Evolutionary conservation across 441 rosid species (phyloP), one percentile per base, ranked within the genome.

Genomic region (Populus hybrid): DNA sequence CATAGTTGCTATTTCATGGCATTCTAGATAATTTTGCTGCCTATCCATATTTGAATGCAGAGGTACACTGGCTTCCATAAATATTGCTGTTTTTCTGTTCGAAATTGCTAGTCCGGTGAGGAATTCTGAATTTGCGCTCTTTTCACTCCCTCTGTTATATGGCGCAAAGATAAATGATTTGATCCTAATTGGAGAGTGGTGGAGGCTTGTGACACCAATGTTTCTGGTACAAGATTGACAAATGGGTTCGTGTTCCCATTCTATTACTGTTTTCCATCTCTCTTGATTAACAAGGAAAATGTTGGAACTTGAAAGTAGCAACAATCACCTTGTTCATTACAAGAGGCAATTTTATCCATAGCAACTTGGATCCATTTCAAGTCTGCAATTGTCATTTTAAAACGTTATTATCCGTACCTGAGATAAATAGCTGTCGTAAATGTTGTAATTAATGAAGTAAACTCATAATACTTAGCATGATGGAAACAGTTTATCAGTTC

Each of bases 181-280:
- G 82, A 91, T 94, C 87, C 76, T 94, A 63, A 85, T 87, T 42
- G 97, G 98, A 70, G 94, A 94, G 82, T 94, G 98, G 98, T 94
- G 98, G 98, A 89, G 97, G 85, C 95, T 94, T 5, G 79, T 94
- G 84, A 94, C 97, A 9, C 97, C 98, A 57, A 94, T 92, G 95
- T 94, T 94, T 94, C 98, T 92, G 97, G 98, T 94, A 94, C 98
- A 92, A 85, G 94, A 90, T 86, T 89, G 83, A 89, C 83, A 83
- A 84, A 79, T 90, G 91, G 97, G 95, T 92, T 88, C 88, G 90
- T 92, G 84, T 87, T 87, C 80, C 85, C 75, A 75, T 81, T 76
- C 82, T 78, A 65, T 85, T 78, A 46, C 67, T 67, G 72, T 79
- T 70, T 69, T 72, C 24, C 34, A 24, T 74, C 77, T 81, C 70